These are phyloP conservation scores for Parafenestella ontariensis DNA, from an alignment of 2,329 filamentous ascomycete species.

Conservation along the genomic window DNA sequence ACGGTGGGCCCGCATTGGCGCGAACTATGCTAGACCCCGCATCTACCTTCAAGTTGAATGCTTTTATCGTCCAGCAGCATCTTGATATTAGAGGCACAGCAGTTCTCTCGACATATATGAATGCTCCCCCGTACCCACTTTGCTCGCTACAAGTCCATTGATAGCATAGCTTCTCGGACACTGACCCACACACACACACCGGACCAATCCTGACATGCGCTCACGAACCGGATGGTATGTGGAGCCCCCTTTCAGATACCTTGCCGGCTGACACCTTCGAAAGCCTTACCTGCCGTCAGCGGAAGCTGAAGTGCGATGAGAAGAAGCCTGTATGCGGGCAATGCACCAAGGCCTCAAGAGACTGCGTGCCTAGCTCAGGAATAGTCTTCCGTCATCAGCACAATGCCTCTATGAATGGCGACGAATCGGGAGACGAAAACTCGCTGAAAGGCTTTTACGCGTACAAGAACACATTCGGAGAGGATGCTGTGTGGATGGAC, in stretches of 20 bases:
- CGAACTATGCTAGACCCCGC: conserved; percentile 47
- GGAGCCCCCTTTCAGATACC: neutral
- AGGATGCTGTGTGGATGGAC: conserved; percentile 67
- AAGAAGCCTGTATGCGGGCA: conserved; percentile 67
- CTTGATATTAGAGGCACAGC: conserved; percentile 42
- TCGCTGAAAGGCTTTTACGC: conserved; percentile 68
- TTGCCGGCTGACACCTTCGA: conserved; percentile 11
- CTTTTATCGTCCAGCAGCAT: conserved; percentile 30
- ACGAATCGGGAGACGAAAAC: conserved; percentile 52
- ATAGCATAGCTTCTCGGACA: conserved; percentile 14
- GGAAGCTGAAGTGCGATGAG: conserved; percentile 72
- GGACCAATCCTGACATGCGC: conserved; percentile 37
- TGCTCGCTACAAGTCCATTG: conserved; percentile 26
- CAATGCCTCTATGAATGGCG: conserved; percentile 71
- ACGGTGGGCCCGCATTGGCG: conserved; percentile 41
- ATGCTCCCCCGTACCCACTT: conserved; percentile 30
- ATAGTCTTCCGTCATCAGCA: conserved; percentile 73
- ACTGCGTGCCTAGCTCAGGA: conserved; percentile 67
- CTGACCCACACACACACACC: conserved; percentile 27
- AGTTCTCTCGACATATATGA: conserved; percentile 33
- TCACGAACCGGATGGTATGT: conserved; percentile 51
- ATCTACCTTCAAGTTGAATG: conserved; percentile 32
- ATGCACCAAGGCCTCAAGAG: conserved; percentile 66
- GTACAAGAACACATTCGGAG: conserved; percentile 70
- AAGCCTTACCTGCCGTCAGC: conserved; percentile 62